Base-by-base conservation (phyloP, 23 red algal species). In the Gracilariopsis chorda region DNA sequence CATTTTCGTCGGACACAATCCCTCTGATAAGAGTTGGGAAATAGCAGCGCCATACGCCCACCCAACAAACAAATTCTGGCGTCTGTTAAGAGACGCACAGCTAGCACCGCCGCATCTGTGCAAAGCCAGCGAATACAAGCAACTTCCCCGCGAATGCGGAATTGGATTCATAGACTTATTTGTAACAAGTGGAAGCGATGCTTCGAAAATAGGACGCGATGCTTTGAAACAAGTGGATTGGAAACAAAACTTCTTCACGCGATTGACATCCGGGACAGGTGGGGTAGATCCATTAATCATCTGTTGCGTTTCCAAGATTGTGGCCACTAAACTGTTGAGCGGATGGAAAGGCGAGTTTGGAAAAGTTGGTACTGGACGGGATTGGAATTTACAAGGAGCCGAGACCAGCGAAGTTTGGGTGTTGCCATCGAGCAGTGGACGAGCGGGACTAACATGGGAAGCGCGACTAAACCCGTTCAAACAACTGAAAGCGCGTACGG, bases 1-100 rank as follows among this genome's bases (percentile, higher is more conserved):
- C 24, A 48, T 92, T 34, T 84, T 92, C 59, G 53, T 92, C 23
- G 89, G 89, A 33, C 89, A 92, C 77, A 92, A 92, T 53, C 89
- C 89, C 20, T 92, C 89, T 12, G 62, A 47, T 0, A 67, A 58
- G 27, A 84, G 78, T 29, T 92, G 89, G 89, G 67, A 57, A n/a
- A 32, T 73, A 48, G 89, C 64, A 35, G 78, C 78, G 42, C 78
- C 78, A 51, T 92, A 92, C 51, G 89, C 89, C 1, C 89, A 92
- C 51, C 45, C 30, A 4, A 69, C 78, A 9, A 92, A 92, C 64
- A 47, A 77, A 34, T 84, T 92, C 51, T 92, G 89, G 89, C 61
- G 77, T 33, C 63, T 92, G 17, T 25, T 92, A 17, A 17, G 77
- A 39, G 89, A 82, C 7, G 44, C 64, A 5, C 75, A 77, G 32